Percentiles rank a stretch among this genome's conserved stretches.
Conservation (phyloP, 305 asterid species). For the Fraxinus sp. region DNA sequence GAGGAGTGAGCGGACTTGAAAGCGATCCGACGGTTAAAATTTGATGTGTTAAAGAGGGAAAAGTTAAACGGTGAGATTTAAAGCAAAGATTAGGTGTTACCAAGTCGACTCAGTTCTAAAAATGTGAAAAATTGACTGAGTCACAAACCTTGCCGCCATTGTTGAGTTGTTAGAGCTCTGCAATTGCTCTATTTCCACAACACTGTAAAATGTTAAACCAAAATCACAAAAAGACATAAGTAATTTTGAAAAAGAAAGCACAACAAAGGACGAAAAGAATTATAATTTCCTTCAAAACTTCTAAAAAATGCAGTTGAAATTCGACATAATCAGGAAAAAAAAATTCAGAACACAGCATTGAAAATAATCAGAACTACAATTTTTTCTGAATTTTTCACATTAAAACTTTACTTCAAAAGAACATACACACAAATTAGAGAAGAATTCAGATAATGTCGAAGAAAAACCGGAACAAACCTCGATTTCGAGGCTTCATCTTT, state of each 20-base stretch:
- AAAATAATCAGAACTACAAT: background rate
- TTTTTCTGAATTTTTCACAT: background rate
- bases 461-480: constrained; percentile 32
- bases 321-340: background rate
- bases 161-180: constrained; percentile 64
- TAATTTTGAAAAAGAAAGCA: background rate
- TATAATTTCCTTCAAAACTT: background rate
- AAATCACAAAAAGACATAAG: background rate
- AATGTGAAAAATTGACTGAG: constrained; percentile 5
- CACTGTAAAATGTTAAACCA: constrained; percentile 30
- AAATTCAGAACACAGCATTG: background rate
- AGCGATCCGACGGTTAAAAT: constrained; percentile 35
- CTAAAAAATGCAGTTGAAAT: constrained; percentile 21
- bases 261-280: background rate
- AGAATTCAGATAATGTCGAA: background rate
- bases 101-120: constrained; percentile 24
- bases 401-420: background rate
- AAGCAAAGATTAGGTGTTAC: constrained; percentile 14
- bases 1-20: constrained; percentile 4
- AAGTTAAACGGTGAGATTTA: constrained; percentile 24
- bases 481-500: constrained; percentile 21
- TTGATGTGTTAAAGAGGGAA: constrained; percentile 24
- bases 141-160: constrained; percentile 56
- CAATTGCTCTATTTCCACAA: constrained; percentile 40
- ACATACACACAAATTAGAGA: background rate